Base-by-base conservation (phyloP, 1,284 basidiomycete species). In the Ganoderma leucocontextum region DNA sequence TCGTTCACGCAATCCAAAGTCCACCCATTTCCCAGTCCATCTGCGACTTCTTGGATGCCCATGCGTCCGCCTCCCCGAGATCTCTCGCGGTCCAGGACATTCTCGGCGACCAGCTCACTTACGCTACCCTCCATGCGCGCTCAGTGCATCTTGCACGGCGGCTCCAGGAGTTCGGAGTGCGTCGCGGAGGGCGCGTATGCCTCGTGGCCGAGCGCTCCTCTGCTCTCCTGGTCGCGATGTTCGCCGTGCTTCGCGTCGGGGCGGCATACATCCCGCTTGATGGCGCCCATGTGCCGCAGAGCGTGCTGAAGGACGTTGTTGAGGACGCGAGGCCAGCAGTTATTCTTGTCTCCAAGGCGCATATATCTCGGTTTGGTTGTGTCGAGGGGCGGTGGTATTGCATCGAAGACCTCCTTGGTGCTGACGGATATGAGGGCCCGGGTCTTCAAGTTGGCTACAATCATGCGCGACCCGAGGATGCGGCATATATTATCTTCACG, bases 401-500 rank as follows among this genome's bases (percentile, higher is more conserved):
- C 33, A 29, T 65, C 4, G 64, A 65, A 22, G 64, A 65, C 22
- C 17, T 42, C 22, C 25, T 58, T 12, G 29, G 79, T 53, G 67
- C 73, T 1, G 29, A 36, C 42, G 41, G n/a, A 64, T 72, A 42
- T 12, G 25, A 29, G 13, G 52, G 19, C 35, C 63, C 68, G 0
- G 35, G 15, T 10, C 2, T 36, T 17, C 33, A 36, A 8, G 5
- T n/a, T 35, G 19, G 55, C 7, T 9, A 35, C 19, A 17, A n/a
- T 33, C 9, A n/a, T 19, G 65, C 68, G 33, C 82, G 80, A 69
- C 80, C 80, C 19, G 67, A 77, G 60, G 82, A 84, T 67, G 64
- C 78, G n/a, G 83, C 82, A 4, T 88, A 87, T 75, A 81, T 87
- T 19, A 87, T 87, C 64, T 87, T 86, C 72, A 87, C 86, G 9